Evolutionary conservation across 305 asterid genomes (phyloP), one percentile per base, ranked within the genome.

Genomic region (Fraxinus nigra): DNA sequence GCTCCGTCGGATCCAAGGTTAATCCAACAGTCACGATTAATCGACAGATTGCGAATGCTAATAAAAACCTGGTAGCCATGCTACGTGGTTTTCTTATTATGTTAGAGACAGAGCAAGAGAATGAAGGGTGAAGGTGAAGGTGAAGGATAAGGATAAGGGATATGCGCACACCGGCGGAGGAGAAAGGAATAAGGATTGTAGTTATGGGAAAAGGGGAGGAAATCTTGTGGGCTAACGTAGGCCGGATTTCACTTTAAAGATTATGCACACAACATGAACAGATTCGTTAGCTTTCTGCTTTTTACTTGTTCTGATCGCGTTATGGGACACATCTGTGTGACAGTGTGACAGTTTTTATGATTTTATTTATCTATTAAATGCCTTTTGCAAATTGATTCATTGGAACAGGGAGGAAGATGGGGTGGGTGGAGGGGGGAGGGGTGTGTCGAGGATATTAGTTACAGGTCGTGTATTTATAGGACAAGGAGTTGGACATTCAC

Each of bases 11-110:
- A 80, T 89, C 82, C 75, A 92, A 78, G 28, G 94, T 90, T 35
- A 93, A 84, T 59, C 97, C 97, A 24, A 92, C 97, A 83, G 92
- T 86, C 30, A 84, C 87, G 72, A 93, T 89, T 40, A 91, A 77
- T 18, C 94, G 90, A 73, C 91, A 92, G 83, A 92, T 92, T 1
- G 97, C 94, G 2, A 92, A 79, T 11, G 90, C 85, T 56, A 93
- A 18, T 2, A 93, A 79, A 69, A 91, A 75, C 79, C 81, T 89
- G 11, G 89, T 83, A 46, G 89, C 92, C 95, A 91, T 89, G 16
- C 2, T 14, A 2, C 24, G 0, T 56, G 67, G 28, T 56, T 54
- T 54, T 54, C 65, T 54, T 54, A 54, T 54, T 56, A 7, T 6
- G 26, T 18, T 10, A 85, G 5, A 78, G 72, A 26, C 9, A 40